Evolutionary conservation across 2,329 filamentous ascomycete species (phyloP), one percentile per base, ranked within the genome.

Genomic region (Colletotrichum simmondsii): DNA sequence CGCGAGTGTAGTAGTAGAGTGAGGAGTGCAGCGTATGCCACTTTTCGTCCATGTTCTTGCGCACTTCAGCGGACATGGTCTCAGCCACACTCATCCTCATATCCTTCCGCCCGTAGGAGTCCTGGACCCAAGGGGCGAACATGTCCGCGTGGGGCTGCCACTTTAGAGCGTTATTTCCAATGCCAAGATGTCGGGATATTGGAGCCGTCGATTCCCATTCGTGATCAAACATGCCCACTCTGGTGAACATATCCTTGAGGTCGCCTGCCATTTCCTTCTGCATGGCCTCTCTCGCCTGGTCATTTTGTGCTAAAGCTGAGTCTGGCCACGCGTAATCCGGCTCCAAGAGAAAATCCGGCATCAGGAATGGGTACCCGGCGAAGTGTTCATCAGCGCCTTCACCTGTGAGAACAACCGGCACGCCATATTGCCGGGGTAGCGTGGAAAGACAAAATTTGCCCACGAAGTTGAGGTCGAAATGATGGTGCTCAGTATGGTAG

Each of bases 321-420:
- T 78, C 74, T 1, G 79, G 77, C 78, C 78, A 80, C 19, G 83
- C 75, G 6, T 68, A 62, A 74, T 90, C 89, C 1, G 83, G 77
- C 75, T 89, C 88, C 10, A 83, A 80, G 1, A 91, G 80, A 63
- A 83, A 85, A 65, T 90, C 87, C 1, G 82, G 78, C 0, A 83
- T 75, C 65, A 86, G 86, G 56, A 82, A 79, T 0, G 81, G 79
- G 73, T 90, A 91, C 26, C 89, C 89, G 3, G 81, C 85, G 76
- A 90, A 90, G 64, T 85, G 82, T 79, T 90, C 88, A 71, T 90
- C 88, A 8, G 86, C 79, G 2, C 87, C 87, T 75, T 89, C 86
- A 22, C 85, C 84, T 0, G 87, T 89, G 8, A 91, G 79, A 4
- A 91, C 85, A 2, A 90, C 88, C 71, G 88, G 88, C 77, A 87